phyloP scores from a whole-genome alignment of 2,329 filamentous ascomycete genomes.

The Alternaria arborescens region DNA sequence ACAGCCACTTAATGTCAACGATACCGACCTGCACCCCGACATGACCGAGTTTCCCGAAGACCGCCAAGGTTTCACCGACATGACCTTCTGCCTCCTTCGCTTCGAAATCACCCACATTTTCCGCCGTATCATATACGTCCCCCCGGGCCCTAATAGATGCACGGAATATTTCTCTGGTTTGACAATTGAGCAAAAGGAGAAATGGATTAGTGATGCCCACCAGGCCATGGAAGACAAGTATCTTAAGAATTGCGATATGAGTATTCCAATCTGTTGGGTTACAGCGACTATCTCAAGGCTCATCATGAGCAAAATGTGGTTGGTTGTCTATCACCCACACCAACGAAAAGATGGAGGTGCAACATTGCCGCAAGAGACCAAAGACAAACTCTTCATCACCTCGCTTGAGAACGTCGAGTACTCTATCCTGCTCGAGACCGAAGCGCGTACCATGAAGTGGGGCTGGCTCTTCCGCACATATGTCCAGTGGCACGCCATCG shows the following conservation, averaged over 20 bases:
- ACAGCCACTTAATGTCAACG: conserved; percentile 64
- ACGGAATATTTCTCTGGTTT: conserved; percentile 55
- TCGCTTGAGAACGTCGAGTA: conserved; percentile 80
- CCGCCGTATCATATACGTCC: conserved; percentile 56
- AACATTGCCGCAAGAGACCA: conserved; percentile 67
- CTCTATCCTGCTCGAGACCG: conserved; percentile 70
- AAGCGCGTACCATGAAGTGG: conserved; percentile 69
- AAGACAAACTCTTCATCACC: conserved; percentile 74
- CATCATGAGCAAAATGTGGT: conserved; percentile 79
- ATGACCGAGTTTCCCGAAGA: conserved; percentile 60
- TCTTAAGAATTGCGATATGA: conserved; percentile 61
- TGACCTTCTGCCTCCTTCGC: conserved; percentile 64
- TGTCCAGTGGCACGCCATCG: conserved; percentile 71
- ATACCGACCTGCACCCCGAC: conserved; percentile 60
- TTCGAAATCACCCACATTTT: conserved; percentile 61
- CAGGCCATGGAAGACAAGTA: conserved; percentile 60
- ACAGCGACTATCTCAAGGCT: conserved; percentile 73
- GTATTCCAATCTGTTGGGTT: conserved; percentile 71
- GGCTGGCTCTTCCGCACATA: conserved; percentile 71
- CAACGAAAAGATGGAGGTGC: conserved; percentile 66
- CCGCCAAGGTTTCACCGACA: conserved; percentile 64
- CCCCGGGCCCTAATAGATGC: conserved; percentile 54
- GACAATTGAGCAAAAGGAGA: conserved; percentile 58
- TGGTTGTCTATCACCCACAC: conserved; percentile 78
- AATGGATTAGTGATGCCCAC: conserved; percentile 60